Percentiles rank a stretch among this genome's conserved stretches.
Conservation (phyloP, 495 filamentous ascomycete species). For the Trichoderma reesei region DNA sequence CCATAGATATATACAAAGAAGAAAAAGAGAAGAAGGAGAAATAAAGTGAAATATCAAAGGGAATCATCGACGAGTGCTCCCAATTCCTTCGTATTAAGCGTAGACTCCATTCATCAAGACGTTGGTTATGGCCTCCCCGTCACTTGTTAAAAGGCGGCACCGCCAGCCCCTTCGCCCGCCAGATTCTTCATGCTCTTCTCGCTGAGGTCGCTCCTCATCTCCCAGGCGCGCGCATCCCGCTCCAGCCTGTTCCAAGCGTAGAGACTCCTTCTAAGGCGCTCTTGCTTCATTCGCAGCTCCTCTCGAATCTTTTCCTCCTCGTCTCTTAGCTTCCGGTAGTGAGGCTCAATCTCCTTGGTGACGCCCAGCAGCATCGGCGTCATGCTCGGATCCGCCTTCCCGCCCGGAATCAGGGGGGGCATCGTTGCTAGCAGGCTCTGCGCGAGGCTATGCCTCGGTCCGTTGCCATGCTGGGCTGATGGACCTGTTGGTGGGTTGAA, state of each 20-base stretch:
- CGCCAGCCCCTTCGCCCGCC: conserved; percentile 33
- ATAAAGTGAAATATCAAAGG: no score
- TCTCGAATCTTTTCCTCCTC: conserved; percentile 38
- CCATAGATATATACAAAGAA: no score
- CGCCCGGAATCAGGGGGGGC: conserved; percentile 32
- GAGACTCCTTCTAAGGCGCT: conserved; percentile 33
- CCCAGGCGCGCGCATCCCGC: conserved; percentile 34
- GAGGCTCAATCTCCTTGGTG: conserved; percentile 28
- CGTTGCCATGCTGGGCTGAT: conserved; percentile 22
- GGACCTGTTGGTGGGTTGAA: conserved; percentile 44
- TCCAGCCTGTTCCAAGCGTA: conserved; percentile 32
- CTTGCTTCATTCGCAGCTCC: conserved; percentile 35
- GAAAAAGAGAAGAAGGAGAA: no score
- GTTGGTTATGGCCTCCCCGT: no score
- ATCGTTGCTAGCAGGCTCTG: conserved; percentile 32
- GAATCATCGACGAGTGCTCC: no score
- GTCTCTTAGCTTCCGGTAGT: conserved; percentile 29
- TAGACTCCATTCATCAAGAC: no score
- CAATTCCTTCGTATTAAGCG: no score
- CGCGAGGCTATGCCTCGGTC: conserved; percentile 26
- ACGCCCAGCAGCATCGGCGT: conserved; percentile 25
- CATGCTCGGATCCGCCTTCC: conserved; percentile 30
- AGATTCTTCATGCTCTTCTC: conserved; percentile 35
- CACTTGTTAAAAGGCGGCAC: conserved; percentile 29
- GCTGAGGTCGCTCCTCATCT: conserved; percentile 34